phyloP scores from a whole-genome alignment of 2,329 filamentous ascomycete species.

The Trichoderma sp. region DNA sequence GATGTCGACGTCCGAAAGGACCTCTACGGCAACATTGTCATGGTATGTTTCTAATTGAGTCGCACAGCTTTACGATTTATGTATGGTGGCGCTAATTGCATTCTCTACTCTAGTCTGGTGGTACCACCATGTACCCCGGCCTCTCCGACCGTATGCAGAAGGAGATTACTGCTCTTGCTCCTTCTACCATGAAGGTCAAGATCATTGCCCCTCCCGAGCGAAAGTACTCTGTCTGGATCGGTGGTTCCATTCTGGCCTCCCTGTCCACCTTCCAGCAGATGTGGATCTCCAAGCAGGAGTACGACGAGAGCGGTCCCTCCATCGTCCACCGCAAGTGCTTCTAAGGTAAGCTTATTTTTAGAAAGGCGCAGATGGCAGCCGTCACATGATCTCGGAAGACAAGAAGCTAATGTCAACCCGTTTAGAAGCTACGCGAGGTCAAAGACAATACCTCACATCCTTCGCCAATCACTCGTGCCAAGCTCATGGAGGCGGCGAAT shows the following conservation, averaged over 20 bases:
- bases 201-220: constrained; percentile 99
- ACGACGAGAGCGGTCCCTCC: constrained; percentile 99
- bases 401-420: constrained; percentile 26
- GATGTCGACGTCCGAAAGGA: constrained; percentile 99
- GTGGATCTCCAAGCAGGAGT: constrained; percentile 99
- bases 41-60: constrained; percentile 70
- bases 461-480: constrained; percentile 39
- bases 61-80: background rate
- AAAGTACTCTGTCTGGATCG: constrained; percentile 99
- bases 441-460: constrained; percentile 33
- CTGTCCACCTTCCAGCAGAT: constrained; percentile 99
- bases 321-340: constrained; percentile 99
- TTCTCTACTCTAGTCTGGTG: constrained; percentile 76
- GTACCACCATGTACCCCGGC: constrained; percentile 99
- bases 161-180: constrained; percentile 99
- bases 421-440: constrained; percentile 34
- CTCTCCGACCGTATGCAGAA: constrained; percentile 99
- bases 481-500: constrained; percentile 46
- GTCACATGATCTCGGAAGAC: background rate
- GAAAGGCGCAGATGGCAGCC: background rate
- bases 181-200: constrained; percentile 99
- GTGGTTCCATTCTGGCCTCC: constrained; percentile 99
- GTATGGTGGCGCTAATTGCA: background rate
- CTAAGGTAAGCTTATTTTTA: constrained; percentile 64
- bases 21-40: constrained; percentile 99